A percentile compares a stretch with the other conserved stretches of the same genome.
These are phyloP conservation scores for Aspergillus persii DNA, from an alignment of 2,329 filamentous ascomycete genomes.

Conservation along the genomic window DNA sequence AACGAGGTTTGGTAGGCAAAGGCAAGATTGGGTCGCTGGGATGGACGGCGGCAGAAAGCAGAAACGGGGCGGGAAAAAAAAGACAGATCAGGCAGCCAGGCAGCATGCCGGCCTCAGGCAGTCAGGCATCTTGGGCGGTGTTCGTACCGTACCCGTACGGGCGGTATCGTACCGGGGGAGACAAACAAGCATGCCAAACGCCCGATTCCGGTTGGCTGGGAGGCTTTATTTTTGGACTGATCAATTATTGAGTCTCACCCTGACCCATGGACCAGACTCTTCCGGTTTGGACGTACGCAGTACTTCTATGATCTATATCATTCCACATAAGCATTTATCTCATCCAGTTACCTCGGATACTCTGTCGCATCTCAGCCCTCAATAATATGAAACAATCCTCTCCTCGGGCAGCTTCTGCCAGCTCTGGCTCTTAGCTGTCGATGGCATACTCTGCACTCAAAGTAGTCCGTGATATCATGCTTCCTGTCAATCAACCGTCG, in stretches of 20 bases:
- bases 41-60: slow-evolving; percentile 10
- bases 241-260: background rate
- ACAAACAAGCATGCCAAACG: background rate
- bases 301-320: too few relatives aligned
- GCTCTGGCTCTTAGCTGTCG: too few relatives aligned
- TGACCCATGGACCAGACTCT: background rate
- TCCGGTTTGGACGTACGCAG: too few relatives aligned
- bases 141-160: too few relatives aligned
- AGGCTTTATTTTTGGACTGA: slow-evolving; percentile 15
- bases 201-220: slow-evolving; percentile 17
- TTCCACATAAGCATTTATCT: too few relatives aligned
- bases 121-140: background rate
- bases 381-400: too few relatives aligned
- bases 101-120: slow-evolving; percentile 12
- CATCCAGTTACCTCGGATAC: background rate
- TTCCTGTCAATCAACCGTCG: background rate
- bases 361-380: too few relatives aligned
- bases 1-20: slow-evolving; percentile 19
- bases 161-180: too few relatives aligned
- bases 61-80: background rate
- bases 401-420: too few relatives aligned
- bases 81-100: slow-evolving; percentile 13
- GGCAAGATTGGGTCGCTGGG: slow-evolving; percentile 16
- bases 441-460: too few relatives aligned
- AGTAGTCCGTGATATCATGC: background rate